Conservation (phyloP, 1,284 basidiomycete genomes). For the Sanghuangporus sanghuang region DNA sequence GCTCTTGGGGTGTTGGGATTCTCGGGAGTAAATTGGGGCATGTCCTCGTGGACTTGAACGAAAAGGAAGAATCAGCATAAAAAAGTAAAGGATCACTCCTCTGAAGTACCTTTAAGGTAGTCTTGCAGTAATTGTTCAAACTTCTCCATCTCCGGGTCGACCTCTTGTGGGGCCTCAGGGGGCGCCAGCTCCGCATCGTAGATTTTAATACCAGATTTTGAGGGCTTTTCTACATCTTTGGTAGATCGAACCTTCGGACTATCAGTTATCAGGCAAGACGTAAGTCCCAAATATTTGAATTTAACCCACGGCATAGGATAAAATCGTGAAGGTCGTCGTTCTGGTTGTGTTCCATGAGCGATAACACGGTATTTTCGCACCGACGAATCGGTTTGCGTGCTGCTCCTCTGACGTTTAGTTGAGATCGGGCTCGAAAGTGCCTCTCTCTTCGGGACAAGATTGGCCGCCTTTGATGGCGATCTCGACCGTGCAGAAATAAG, state of each 20-base stretch:
- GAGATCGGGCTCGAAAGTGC: neutral
- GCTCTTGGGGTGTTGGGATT: slow-evolving; percentile 8
- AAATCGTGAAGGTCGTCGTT: slow-evolving; percentile 14
- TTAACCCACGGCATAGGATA: slow-evolving; percentile 17
- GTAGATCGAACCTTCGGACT: slow-evolving; percentile 53
- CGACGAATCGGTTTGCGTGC: neutral
- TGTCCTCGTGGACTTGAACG: slow-evolving; percentile 23
- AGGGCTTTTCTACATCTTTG: slow-evolving; percentile 37
- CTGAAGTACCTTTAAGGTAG: slow-evolving; percentile 54
- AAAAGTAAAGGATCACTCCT: neutral
- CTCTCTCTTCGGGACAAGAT: neutral
- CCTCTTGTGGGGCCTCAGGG: slow-evolving; percentile 27
- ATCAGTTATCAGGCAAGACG: slow-evolving; percentile 2
- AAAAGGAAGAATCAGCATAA: neutral
- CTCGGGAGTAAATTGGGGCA: slow-evolving; percentile 8
- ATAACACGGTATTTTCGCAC: slow-evolving; percentile 17
- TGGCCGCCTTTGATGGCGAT: slow-evolving; percentile 5
- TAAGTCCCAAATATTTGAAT: neutral
- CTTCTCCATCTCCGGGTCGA: slow-evolving; percentile 64
- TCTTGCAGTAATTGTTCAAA: slow-evolving; percentile 67
- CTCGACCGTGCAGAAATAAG: slow-evolving; percentile 34
- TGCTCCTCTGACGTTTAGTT: slow-evolving; percentile 1
- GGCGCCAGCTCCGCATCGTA: slow-evolving; percentile 61
- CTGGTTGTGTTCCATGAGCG: slow-evolving; percentile 15
- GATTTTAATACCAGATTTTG: slow-evolving; percentile 47